Base-by-base conservation (phyloP, 2,329 filamentous ascomycete species). In the Calonectria montana region DNA sequence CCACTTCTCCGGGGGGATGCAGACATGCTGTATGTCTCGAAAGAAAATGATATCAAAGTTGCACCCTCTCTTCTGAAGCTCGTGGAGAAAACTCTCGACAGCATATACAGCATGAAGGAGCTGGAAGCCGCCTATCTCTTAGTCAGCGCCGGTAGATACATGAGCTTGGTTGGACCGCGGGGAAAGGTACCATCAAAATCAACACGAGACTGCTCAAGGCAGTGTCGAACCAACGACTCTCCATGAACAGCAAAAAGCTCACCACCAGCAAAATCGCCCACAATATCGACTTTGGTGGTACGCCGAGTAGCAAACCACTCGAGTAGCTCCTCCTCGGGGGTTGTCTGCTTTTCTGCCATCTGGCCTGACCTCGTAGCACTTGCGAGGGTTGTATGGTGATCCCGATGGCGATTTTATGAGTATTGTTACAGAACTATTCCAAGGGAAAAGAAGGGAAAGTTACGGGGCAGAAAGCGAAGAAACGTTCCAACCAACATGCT, bases 41-140 rank as follows among this genome's bases (percentile, higher is more conserved):
- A 95, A 94, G 84, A 94, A 96, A 18, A 91, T 83, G 72, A 95
- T 81, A 73, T 94, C 89, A 76, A 95, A 95, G 69, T 91, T 90
- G 81, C 93, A 94, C 65, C 91, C 91, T 62, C 92, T 87, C 67
- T 88, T 87, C 48, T 86, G 84, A 18, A 95, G 86, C 67, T 90
- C 87, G 48, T 85, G 81, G 1, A 95, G 85, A 74, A 94, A 92
- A 9, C 84, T 85, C 80, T 96, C 94, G 0, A 94, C 89, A 1
- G 90, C 88, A 79, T 93, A 93, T 4, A 91, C 87, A 0, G 92
- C 92, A 80, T 95, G 93, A 0, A 95, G 85, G 8, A 95, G 80
- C 81, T 95, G 93, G 69, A 93, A 92, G 0, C 93, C 93, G 62
- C 85, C 86, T 88, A 73, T 35, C 10, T 3, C 12, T 43, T 50